Evolutionary conservation across 2,329 filamentous ascomycete genomes (phyloP).

Genomic region (Aspergillus sp.): DNA sequence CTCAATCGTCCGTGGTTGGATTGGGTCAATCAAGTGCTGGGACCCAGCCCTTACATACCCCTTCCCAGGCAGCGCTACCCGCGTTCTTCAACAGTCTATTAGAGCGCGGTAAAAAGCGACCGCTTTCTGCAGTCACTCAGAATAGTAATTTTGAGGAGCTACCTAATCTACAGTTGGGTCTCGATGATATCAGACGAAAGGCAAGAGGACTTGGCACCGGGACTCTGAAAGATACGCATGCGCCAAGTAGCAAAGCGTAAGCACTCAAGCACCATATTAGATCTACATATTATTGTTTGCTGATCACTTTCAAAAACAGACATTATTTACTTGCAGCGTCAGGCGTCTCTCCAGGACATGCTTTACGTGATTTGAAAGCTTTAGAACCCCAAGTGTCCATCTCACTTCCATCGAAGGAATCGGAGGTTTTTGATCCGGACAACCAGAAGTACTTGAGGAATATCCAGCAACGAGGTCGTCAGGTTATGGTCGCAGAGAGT

Average conservation of each 20-base stretch:
- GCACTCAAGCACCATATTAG: conserved; percentile 21
- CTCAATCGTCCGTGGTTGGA: conserved; percentile 27
- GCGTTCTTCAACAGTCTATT: conserved; percentile 65
- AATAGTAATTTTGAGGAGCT: conserved; percentile 67
- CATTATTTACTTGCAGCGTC: conserved; percentile 93
- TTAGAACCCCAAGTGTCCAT: conserved; percentile 68
- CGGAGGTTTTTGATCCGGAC: conserved; percentile 53
- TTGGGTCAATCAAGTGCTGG: conserved; percentile 26
- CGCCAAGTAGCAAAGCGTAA: conserved; percentile 54
- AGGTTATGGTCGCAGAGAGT: conserved; percentile 90
- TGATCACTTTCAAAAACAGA: conserved; percentile 43
- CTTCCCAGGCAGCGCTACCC: conserved; percentile 46
- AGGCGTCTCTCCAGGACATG: conserved; percentile 82
- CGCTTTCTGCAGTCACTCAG: conserved; percentile 62
- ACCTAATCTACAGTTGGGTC: conserved; percentile 83
- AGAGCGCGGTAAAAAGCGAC: conserved; percentile 66
- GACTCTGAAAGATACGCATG: conserved; percentile 46
- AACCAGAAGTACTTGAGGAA: conserved; percentile 75
- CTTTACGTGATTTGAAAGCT: conserved; percentile 80
- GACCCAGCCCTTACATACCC: conserved; percentile 25
- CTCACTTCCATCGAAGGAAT: conserved; percentile 30
- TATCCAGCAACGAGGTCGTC: conserved; percentile 83
- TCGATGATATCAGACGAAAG: conserved; percentile 78
- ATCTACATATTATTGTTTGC: not conserved
- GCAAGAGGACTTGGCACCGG: conserved; percentile 76